Evolutionary conservation across 306 rosid species (phyloP).

Genomic region (Senna tora): DNA sequence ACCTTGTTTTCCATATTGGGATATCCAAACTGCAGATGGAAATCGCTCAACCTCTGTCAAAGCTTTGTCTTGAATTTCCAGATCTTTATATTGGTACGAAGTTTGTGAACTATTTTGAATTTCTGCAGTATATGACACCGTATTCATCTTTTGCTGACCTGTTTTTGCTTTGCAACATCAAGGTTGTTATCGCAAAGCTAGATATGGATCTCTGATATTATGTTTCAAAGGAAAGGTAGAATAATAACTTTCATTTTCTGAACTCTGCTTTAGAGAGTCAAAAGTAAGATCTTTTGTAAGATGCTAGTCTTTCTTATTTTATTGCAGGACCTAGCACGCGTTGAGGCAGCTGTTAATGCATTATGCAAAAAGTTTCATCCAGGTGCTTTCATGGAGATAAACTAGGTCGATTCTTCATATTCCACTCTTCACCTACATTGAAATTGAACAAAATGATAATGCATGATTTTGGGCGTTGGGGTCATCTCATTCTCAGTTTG

Average conservation of each 20-base stretch:
- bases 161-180: constrained; percentile 36
- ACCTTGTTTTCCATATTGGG: constrained; percentile 16
- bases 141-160: constrained; percentile 33
- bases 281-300: constrained; percentile 6
- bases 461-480: constrained; percentile 33
- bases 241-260: constrained; percentile 10
- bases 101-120: constrained; percentile 26
- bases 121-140: constrained; percentile 20
- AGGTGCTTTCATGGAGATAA: constrained; percentile 58
- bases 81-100: constrained; percentile 79
- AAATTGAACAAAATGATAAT: constrained; percentile 32
- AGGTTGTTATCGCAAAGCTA: constrained; percentile 78
- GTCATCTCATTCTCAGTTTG: constrained; percentile 28
- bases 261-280: constrained; percentile 5
- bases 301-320: constrained; percentile 14
- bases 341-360: constrained; percentile 59
- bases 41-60: constrained; percentile 78
- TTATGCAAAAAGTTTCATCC: constrained; percentile 63
- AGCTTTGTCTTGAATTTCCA: constrained; percentile 88
- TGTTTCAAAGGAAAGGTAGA: constrained; percentile 82
- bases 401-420: constrained; percentile 38
- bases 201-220: constrained; percentile 58
- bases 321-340: constrained; percentile 68
- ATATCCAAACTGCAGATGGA: constrained; percentile 68
- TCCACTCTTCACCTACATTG: constrained; percentile 30